Evolutionary conservation across 164 flowering plant species (phyloP), one percentile per base, ranked within the genome.

Genomic region (Nymphaea colorata): DNA sequence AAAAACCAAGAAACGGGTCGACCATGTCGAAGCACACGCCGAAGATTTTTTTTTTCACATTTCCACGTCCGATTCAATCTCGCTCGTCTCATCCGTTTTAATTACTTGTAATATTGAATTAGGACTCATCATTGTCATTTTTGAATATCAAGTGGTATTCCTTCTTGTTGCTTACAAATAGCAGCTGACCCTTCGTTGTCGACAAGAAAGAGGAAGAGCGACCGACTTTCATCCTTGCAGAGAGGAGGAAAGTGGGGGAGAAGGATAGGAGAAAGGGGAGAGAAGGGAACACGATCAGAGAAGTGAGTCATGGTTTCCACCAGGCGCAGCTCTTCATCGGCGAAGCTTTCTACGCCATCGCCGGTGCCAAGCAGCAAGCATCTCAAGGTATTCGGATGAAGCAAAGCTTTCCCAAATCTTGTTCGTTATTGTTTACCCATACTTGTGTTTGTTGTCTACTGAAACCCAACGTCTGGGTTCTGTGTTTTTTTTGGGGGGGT

Each of bases 251-350:
- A 14, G 44, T 55, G 61, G 5, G 8, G 65, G 64, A 47, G 18
- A 45, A 67, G 7, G 55, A 68, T 57, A 47, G 67, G 44, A 2
- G 57, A 47, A 66, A 43, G 43, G 36, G 44, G 64, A 55, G 18
- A 57, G 62, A 64, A 3, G 8, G 65, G 64, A 47, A 41, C 53
- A 67, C 2, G 55, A 68, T 57, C 67, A 60, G 59, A 64, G 68
- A 70, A 51, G 61, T 71, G 64, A 78, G 80, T 66, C 78, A 89
- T 89, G 98, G 98, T 87, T 65, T 85, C 96, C 43, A 87, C 96
- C 67, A 81, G 96, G 73, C 83, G 96, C 42, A 89, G 91, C 79
- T 91, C 93, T 84, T 87, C 93, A 76, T 82, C 83, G 51, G 75
- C 91, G 45, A 78, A 73, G 64, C 89, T 87, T 3, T 66, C 80